These are phyloP conservation scores for Exophiala calicioides DNA, from an alignment of 2,329 filamentous ascomycete genomes.

Conservation along the genomic window DNA sequence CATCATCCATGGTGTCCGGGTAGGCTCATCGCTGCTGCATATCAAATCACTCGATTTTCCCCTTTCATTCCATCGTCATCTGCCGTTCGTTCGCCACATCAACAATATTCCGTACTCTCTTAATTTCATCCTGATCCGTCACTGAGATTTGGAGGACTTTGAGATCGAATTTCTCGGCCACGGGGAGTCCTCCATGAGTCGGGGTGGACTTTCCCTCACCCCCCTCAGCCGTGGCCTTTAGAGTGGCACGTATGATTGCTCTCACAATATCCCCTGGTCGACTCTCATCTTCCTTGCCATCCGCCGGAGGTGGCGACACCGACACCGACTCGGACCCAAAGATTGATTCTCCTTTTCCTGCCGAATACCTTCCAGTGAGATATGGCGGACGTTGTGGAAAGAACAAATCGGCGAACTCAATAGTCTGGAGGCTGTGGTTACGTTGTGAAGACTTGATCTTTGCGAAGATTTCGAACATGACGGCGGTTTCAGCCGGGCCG, in stretches of 20 bases:
- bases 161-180: neutral
- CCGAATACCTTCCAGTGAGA: slow-evolving; percentile 7
- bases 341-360: too few species aligned
- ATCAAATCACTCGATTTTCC: too few species aligned
- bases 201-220: too few species aligned
- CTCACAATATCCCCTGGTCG: neutral
- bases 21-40: too few species aligned
- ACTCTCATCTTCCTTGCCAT: too few species aligned
- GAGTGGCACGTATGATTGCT: neutral
- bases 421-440: neutral
- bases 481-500: neutral
- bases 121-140: slow-evolving; percentile 2
- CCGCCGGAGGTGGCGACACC: too few species aligned
- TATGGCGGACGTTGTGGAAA: slow-evolving; percentile 17
- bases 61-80: too few species aligned
- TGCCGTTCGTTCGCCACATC: too few species aligned
- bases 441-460: neutral
- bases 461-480: slow-evolving; percentile 3
- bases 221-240: too few species aligned
- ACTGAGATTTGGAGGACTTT: neutral
- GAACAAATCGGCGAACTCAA: slow-evolving; percentile 19
- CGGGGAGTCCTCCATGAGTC: too few species aligned
- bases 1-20: too few species aligned
- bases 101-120: neutral
- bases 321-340: too few species aligned